phyloP scores from a whole-genome alignment of 805 yeast species.

The Osmozyma mogii region DNA sequence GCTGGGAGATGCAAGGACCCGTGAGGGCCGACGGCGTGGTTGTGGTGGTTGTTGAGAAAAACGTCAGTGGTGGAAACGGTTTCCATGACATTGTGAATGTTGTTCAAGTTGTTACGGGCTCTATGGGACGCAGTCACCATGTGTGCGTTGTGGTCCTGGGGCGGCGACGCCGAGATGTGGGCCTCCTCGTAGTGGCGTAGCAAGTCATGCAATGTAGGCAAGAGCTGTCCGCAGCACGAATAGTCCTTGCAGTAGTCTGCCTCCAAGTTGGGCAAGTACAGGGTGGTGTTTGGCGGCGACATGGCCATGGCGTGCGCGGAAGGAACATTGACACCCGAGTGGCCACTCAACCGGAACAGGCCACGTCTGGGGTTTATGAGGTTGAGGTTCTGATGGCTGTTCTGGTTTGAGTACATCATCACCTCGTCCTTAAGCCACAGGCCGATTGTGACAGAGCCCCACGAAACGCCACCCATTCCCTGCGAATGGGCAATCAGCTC shows the following conservation, averaged over 20 bases:
- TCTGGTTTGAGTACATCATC: conserved; percentile 38
- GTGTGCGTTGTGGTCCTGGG: conserved; percentile 22
- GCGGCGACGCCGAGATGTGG: conserved; percentile 60
- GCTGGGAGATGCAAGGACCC: conserved; percentile 14
- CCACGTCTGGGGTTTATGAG: conserved; percentile 31
- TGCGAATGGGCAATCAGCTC: conserved; percentile 93
- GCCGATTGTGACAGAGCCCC: conserved; percentile 95
- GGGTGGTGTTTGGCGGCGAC: conserved; percentile 60
- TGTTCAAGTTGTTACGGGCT: conserved; percentile 28
- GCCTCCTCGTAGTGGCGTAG: conserved; percentile 94
- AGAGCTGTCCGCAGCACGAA: conserved; percentile 86
- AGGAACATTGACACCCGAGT: too few species aligned
- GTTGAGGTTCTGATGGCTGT: conserved; percentile 9
- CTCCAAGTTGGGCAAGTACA: conserved; percentile 86
- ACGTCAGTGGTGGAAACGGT: conserved; percentile 92
- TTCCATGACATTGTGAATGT: conserved; percentile 61
- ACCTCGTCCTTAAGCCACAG: conserved; percentile 95
- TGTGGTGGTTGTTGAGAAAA: conserved; percentile 48
- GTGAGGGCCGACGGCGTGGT: conserved; percentile 5
- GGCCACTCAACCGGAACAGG: conserved; percentile 20
- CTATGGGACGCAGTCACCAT: conserved; percentile 19
- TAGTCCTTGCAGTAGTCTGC: conserved; percentile 96
- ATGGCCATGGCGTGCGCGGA: conserved; percentile 23
- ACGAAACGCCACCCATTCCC: conserved; percentile 95
- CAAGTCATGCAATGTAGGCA: conserved; percentile 91